Evolutionary conservation across 768 basidiomycete genomes (phyloP), one percentile per base, ranked within the genome.

Genomic region (Filobasidium wieringae): DNA sequence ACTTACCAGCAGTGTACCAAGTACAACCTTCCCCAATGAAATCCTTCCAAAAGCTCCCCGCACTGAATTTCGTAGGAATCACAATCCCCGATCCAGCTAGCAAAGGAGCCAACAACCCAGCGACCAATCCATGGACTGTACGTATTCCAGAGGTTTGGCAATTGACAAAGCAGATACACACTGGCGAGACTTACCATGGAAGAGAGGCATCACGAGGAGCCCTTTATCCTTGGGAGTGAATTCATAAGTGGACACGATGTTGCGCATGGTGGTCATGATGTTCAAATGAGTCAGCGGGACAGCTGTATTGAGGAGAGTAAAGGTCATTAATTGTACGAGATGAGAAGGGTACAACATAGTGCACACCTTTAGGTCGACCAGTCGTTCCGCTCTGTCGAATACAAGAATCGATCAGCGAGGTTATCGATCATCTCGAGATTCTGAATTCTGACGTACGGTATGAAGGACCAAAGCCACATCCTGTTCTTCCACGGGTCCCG

Each of bases 101-200:
- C 1, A 82, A 68, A 9, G 82, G 80, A n/a, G 81, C 79, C 19
- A 81, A 74, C 19, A 83, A 75, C 64, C 80, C 82, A 49, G 80
- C 78, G 36, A 82, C 78, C 47, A 83, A 79, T 22, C 81, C 82
- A 29, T 81, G 81, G 37, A 82, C 80, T 60, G 62, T 81, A 80
- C 11, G 30, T 4, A 4, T 14, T n/a, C n/a, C n/a, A n/a, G n/a
- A n/a, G n/a, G n/a, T n/a, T n/a, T n/a, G n/a, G 36, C 24, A 19
- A n/a, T 27, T 40, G 14, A 32, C 7, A 33, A 7, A 37, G 36
- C 9, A 9, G 36, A 37, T 9, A 9, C 36, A 37, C 11, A 37
- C 36, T n/a, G 11, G 36, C 2, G 22, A 15, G 14, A 51, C 59
- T 51, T 11, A 52, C 59, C 59, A 27, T 61, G 60, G 52, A 59